Percentiles rank a stretch among this genome's conserved stretches.
phyloP scores from a whole-genome alignment of 2,329 filamentous ascomycete species.

The Monilinia vaccinii-corymbosi region DNA sequence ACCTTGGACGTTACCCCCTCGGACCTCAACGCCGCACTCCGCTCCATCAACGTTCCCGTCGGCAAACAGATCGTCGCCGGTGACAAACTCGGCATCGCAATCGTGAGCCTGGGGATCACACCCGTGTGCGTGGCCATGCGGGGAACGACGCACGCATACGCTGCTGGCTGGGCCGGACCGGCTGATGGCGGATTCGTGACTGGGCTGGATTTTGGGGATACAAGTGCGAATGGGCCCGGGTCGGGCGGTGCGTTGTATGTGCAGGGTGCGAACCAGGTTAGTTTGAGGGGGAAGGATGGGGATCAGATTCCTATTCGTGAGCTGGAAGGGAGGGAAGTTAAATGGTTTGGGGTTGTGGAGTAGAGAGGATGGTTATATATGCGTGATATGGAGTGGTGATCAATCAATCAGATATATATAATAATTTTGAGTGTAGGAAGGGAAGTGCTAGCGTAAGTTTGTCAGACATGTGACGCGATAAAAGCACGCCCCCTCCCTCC shows the following conservation, averaged over 20 bases:
- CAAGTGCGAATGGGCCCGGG: not conserved
- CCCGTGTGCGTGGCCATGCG: conserved; percentile 17
- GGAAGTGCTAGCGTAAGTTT: too few relatives aligned
- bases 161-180: not conserved
- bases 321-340: not conserved
- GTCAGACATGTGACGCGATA: too few relatives aligned
- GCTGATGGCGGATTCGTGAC: not conserved
- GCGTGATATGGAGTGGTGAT: too few relatives aligned
- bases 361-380: not conserved
- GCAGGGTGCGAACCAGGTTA: conserved; percentile 10
- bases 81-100: conserved; percentile 18
- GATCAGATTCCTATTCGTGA: not conserved
- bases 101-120: conserved; percentile 14
- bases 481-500: too few relatives aligned
- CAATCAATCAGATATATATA: too few relatives aligned
- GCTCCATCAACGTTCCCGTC: conserved; percentile 10
- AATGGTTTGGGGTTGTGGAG: conserved; percentile 1
- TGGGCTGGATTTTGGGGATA: not conserved
- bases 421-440: too few relatives aligned
- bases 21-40: conserved; percentile 8
- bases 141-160: not conserved
- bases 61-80: conserved; percentile 10
- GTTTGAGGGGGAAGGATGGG: not conserved
- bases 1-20: conserved; percentile 8
- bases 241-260: conserved; percentile 17